These are phyloP conservation scores for Cerioporus squamosus DNA, from an alignment of 1,284 basidiomycete genomes.

Conservation along the genomic window DNA sequence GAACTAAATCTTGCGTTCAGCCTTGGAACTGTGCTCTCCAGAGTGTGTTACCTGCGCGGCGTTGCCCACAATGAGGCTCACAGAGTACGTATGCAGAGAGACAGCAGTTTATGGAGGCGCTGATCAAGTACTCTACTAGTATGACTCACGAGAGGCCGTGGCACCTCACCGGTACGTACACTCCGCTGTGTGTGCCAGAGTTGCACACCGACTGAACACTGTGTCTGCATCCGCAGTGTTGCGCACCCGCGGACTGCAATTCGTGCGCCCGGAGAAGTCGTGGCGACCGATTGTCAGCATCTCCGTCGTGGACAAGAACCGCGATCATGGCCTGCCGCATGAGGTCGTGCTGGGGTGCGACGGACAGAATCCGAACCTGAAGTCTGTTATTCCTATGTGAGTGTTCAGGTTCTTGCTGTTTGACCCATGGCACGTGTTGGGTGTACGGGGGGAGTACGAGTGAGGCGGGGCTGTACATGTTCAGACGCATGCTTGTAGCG, in stretches of 20 bases:
- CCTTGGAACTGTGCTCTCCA: no score
- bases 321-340: slow-evolving; percentile 34
- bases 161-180: slow-evolving; percentile 21
- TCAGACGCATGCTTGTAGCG: no score
- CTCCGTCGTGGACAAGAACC: slow-evolving; percentile 49
- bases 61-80: neutral
- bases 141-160: slow-evolving; percentile 13
- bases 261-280: slow-evolving; percentile 40
- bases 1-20: no score
- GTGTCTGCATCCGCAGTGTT: slow-evolving; percentile 28
- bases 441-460: no score
- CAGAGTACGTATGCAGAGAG: slow-evolving; percentile 2
- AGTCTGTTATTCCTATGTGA: slow-evolving; percentile 55
- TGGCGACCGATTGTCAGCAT: slow-evolving; percentile 69
- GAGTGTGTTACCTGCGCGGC: no score
- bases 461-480: no score
- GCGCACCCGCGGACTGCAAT: slow-evolving; percentile 36
- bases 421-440: no score
- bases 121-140: neutral
- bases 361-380: slow-evolving; percentile 71
- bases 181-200: neutral
- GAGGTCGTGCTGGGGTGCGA: slow-evolving; percentile 66
- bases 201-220: neutral
- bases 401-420: slow-evolving; percentile 25
- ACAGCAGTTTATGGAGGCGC: neutral